These are phyloP conservation scores for Solanum piurae DNA, from an alignment of 257 asterid genomes.

Conservation along the genomic window DNA sequence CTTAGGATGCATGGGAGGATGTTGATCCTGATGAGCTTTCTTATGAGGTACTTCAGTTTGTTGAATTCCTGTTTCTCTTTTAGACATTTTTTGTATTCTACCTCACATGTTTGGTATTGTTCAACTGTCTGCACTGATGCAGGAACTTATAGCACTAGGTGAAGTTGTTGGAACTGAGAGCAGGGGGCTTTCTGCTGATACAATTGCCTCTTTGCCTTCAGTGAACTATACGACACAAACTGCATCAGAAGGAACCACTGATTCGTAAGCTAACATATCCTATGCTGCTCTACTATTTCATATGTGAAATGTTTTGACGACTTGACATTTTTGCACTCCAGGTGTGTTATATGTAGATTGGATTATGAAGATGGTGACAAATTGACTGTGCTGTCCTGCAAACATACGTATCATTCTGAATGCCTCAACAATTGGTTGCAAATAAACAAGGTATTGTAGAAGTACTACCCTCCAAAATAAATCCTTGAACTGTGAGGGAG, in stretches of 20 bases:
- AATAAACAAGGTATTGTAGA: constrained; percentile 64
- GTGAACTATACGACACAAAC: constrained; percentile 49
- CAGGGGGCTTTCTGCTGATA: constrained; percentile 85
- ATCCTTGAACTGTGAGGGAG: neutral
- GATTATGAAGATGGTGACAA: constrained; percentile 83
- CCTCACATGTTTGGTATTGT: neutral
- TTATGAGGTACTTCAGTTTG: constrained; percentile 47
- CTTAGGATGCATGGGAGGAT: constrained; percentile 83
- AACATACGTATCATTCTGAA: constrained; percentile 75
- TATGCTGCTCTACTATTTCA: neutral
- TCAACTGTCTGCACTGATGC: constrained; percentile 1
- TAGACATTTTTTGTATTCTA: neutral
- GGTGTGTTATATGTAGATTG: constrained; percentile 90
- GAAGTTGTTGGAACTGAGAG: constrained; percentile 95
- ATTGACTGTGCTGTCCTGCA: constrained; percentile 76
- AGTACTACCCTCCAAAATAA: neutral
- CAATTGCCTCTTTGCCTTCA: constrained; percentile 76
- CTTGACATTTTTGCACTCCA: constrained; percentile 10
- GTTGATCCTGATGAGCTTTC: constrained; percentile 92
- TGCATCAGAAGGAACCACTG: constrained; percentile 46
- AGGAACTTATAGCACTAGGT: constrained; percentile 92
- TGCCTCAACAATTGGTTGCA: constrained; percentile 77
- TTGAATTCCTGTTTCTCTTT: neutral
- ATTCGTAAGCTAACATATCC: constrained; percentile 53
- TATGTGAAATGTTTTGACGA: neutral